Conservation (phyloP, 805 yeast genomes). For the Lachancea quebecensis region DNA sequence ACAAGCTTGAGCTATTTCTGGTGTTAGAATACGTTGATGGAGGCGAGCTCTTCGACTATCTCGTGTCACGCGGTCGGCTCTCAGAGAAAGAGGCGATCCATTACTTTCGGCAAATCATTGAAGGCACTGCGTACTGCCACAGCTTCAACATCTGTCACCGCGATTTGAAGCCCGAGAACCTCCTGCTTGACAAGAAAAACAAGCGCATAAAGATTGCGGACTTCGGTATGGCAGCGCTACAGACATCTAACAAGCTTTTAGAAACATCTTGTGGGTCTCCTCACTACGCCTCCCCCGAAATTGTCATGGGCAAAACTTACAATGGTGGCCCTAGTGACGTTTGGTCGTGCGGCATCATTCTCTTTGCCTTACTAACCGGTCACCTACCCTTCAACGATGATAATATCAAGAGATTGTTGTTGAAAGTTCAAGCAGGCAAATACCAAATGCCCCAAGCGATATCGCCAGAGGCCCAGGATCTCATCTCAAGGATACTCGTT, state of each 20-base stretch:
- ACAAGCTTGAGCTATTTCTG: constrained; percentile 76
- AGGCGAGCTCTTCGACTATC: constrained; percentile 74
- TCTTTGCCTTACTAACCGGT: constrained; percentile 73
- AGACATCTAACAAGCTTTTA: constrained; percentile 58
- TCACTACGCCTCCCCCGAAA: constrained; percentile 85
- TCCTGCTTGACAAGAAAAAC: constrained; percentile 54
- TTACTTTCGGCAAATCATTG: constrained; percentile 68
- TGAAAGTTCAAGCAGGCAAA: constrained; percentile 71
- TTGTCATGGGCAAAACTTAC: constrained; percentile 68
- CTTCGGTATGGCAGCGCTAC: constrained; percentile 86
- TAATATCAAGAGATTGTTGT: constrained; percentile 58
- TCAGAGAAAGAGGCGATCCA: constrained; percentile 68
- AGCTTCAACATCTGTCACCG: constrained; percentile 75
- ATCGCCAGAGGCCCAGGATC: constrained; percentile 58
- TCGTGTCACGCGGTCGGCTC: constrained; percentile 62
- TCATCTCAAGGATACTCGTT: constrained; percentile 57
- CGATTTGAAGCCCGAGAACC: constrained; percentile 76
- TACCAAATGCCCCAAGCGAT: constrained; percentile 65
- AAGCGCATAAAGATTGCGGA: constrained; percentile 74
- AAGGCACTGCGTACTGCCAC: constrained; percentile 77
- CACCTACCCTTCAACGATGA: constrained; percentile 81
- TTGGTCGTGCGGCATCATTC: constrained; percentile 83
- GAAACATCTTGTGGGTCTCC: constrained; percentile 86
- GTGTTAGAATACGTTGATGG: constrained; percentile 82
- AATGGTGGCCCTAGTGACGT: constrained; percentile 83